Evolutionary conservation across 192 early-diverging fungal genomes (phyloP), one percentile per base, ranked within the genome.

Genomic region (Lunasporangiospora selenospora): DNA sequence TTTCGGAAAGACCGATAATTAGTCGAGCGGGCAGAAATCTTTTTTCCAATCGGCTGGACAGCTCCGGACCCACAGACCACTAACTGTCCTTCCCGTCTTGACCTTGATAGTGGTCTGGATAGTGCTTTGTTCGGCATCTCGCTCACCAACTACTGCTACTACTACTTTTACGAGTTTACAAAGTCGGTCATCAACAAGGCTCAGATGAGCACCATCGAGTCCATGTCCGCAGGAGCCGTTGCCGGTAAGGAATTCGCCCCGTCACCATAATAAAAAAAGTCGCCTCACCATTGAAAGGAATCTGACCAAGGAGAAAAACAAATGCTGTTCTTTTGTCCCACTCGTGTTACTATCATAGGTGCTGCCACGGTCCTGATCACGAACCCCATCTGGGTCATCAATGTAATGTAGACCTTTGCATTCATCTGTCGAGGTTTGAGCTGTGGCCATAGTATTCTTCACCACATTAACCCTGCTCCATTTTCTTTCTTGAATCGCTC

Each of bases 361-460:
- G 85, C 92, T 29, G 87, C 89, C 65, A 92, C 89, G 7, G 92
- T 92, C 19, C 67, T 90, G 47, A 86, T 90, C 69, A 99, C 98
- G 57, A 97, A 99, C 81, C 98, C 98, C 21, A 96, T 99, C 62
- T 99, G 98, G 98, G 95, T 97, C 46, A 87, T 99, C 42, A 99
- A 99, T 71, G 88, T 93, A 84, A 67, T n/a, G 80, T 58, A 12
- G 16, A 39, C n/a, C 15, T 11, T 50, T 19, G 3, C 11, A 12
- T 47, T 55, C 44, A 31, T 76, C 30, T 3, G 2, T 24, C 7
- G 19, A 32, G 1, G 5, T 48, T 34, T 62, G 6, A 23, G 32
- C 33, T 38, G 38, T 23, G n/a, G 8, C 6, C 16, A 19, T 5
- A 27, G 24, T 27, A 15, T 16, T 61, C n/a, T n/a, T n/a, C n/a